A percentile compares a stretch with the other conserved stretches of the same genome.
Evolutionary conservation across 2,329 filamentous ascomycete species (phyloP).

Genomic region (Pezizomycotina sp.): DNA sequence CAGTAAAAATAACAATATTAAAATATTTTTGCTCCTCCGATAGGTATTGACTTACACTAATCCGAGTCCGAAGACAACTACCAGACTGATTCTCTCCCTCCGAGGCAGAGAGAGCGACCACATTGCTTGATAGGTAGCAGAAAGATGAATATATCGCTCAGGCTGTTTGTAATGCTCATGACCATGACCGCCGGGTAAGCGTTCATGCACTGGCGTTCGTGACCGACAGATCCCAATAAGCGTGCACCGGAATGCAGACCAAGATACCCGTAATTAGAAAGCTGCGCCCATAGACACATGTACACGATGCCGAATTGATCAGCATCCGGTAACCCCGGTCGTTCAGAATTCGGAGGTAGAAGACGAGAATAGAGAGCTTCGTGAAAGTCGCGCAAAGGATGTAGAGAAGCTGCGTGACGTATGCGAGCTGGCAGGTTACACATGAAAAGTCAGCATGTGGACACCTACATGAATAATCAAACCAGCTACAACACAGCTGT

Average conservation of each 20-base stretch:
- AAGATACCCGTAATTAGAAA: slow-evolving; percentile 16
- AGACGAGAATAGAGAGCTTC: slow-evolving; percentile 18
- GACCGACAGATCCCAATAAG: slow-evolving; percentile 15
- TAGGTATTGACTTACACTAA: too few relatives aligned
- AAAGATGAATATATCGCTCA: slow-evolving; percentile 17
- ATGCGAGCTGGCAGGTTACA: slow-evolving; percentile 9
- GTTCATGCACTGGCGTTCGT: slow-evolving; percentile 9
- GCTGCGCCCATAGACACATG: slow-evolving; percentile 7
- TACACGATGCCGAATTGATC: slow-evolving; percentile 10
- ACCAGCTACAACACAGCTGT: too few relatives aligned
- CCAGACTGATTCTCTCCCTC: slow-evolving; percentile 13
- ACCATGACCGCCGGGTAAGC: slow-evolving; percentile 11
- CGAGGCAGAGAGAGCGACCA: slow-evolving; percentile 8
- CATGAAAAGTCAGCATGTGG: not conserved
- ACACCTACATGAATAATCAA: too few relatives aligned
- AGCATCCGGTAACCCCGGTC: slow-evolving; percentile 9
- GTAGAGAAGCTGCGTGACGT: slow-evolving; percentile 16
- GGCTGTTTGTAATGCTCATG: slow-evolving; percentile 15
- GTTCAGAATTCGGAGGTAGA: slow-evolving; percentile 16
- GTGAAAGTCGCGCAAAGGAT: slow-evolving; percentile 13
- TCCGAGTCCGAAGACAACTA: slow-evolving; percentile 12
- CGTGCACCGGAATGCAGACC: slow-evolving; percentile 12
- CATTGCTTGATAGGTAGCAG: slow-evolving; percentile 17
- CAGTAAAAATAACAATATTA: too few relatives aligned
- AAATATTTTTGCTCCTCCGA: too few relatives aligned